Evolutionary conservation across 495 filamentous ascomycete species (phyloP).

Genomic region (Letharia lupina): DNA sequence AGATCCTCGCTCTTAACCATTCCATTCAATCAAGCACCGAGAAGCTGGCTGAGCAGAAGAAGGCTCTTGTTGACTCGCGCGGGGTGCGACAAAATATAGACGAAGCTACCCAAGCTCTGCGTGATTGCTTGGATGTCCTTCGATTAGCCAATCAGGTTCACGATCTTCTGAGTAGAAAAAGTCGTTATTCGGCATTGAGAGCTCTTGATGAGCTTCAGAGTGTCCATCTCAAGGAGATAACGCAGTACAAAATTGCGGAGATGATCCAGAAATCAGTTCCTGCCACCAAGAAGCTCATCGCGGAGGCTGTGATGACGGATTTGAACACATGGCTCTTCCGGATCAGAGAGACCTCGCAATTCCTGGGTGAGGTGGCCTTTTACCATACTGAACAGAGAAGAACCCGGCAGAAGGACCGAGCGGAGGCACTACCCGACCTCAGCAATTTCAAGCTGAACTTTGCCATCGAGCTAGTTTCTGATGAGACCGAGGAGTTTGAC

Average conservation of each 20-base stretch:
- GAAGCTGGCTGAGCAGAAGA: slow-evolving; percentile 89
- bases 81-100: slow-evolving; percentile 93
- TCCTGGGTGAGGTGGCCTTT: slow-evolving; percentile 92
- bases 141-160: slow-evolving; percentile 91
- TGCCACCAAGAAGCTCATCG: slow-evolving; percentile 83
- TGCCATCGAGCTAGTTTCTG: slow-evolving; percentile 87
- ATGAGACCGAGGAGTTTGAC: slow-evolving; percentile 92
- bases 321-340: slow-evolving; percentile 96
- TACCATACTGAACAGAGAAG: slow-evolving; percentile 89
- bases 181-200: slow-evolving; percentile 89
- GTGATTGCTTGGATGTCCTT: slow-evolving; percentile 84
- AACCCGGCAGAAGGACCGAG: slow-evolving; percentile 69
- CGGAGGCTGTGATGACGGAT: slow-evolving; percentile 94
- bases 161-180: slow-evolving; percentile 81
- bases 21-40: slow-evolving; percentile 94
- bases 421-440: slow-evolving; percentile 60
- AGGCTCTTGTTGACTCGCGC: slow-evolving; percentile 80
- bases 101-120: slow-evolving; percentile 80
- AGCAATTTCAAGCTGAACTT: slow-evolving; percentile 87
- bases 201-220: slow-evolving; percentile 94
- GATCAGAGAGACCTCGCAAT: slow-evolving; percentile 91
- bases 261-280: slow-evolving; percentile 93
- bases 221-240: slow-evolving; percentile 86
- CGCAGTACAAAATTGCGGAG: slow-evolving; percentile 90
- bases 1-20: slow-evolving; percentile 86